Conservation (phyloP, 2,329 filamentous ascomycete genomes). For the Phyllosticta paracitricarpa region DNA sequence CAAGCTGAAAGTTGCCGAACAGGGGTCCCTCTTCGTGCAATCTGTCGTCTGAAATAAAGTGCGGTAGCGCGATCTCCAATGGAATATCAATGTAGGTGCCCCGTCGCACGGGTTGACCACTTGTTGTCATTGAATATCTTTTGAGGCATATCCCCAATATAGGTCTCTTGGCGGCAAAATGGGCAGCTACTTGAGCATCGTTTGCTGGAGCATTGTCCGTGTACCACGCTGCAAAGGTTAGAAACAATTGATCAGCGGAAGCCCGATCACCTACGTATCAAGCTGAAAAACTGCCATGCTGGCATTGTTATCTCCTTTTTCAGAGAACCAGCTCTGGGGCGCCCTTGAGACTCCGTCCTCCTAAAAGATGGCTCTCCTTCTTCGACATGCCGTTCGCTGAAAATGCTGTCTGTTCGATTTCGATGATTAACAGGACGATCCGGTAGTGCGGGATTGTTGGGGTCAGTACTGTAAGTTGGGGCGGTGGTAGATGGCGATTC, state of each 20-base stretch:
- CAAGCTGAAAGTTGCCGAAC: conserved; percentile 85
- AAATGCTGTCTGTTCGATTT: conserved; percentile 39
- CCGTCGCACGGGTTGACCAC: conserved; percentile 59
- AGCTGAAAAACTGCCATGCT: conserved; percentile 92
- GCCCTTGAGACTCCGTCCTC: conserved; percentile 24
- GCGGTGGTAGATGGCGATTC: conserved; percentile 26
- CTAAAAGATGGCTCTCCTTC: conserved; percentile 34
- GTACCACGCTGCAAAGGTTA: conserved; percentile 61
- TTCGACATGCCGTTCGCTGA: conserved; percentile 33
- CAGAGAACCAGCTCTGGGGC: conserved; percentile 31
- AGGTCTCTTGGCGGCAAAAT: conserved; percentile 72
- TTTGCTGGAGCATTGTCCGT: conserved; percentile 54
- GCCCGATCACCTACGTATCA: conserved; percentile 59
- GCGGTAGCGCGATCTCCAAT: conserved; percentile 68
- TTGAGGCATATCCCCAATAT: conserved; percentile 91
- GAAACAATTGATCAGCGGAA: background rate
- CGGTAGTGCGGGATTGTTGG: conserved; percentile 17
- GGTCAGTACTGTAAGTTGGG: conserved; percentile 18
- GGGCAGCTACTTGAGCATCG: conserved; percentile 75
- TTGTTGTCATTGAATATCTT: conserved; percentile 66
- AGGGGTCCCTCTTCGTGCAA: conserved; percentile 56
- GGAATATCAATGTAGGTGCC: conserved; percentile 89
- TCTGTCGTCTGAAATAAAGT: conserved; percentile 77
- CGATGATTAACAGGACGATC: conserved; percentile 25
- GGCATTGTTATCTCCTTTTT: conserved; percentile 86